phyloP scores from a whole-genome alignment of 257 asterid species.

The Nicotiana otophora region DNA sequence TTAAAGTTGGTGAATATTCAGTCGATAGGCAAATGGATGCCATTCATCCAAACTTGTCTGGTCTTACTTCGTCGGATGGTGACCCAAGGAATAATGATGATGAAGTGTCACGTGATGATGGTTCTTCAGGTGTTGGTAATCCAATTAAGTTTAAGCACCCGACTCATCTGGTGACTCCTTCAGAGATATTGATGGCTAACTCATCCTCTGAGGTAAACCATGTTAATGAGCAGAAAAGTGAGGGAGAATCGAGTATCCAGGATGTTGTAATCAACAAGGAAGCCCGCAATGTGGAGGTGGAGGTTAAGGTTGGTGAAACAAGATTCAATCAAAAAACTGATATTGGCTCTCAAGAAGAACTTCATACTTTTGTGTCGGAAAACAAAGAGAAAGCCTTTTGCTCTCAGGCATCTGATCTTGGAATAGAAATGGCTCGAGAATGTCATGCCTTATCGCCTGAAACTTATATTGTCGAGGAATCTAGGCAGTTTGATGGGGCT shows the following conservation, averaged over 20 bases:
- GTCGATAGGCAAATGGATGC: conserved; percentile 45
- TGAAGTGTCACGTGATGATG: conserved; percentile 47
- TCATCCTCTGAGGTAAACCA: conserved; percentile 64
- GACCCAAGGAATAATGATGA: conserved; percentile 21
- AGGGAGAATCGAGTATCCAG: conserved; percentile 34
- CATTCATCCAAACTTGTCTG: conserved; percentile 43
- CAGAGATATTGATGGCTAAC: conserved; percentile 76
- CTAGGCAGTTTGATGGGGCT: conserved; percentile 29
- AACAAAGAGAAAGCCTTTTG: conserved; percentile 64
- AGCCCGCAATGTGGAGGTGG: conserved; percentile 54
- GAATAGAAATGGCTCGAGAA: conserved; percentile 78
- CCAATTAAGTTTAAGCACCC: conserved; percentile 81
- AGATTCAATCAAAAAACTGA: conserved; percentile 48
- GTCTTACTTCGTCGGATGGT: conserved; percentile 47
- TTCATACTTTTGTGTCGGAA: conserved; percentile 46
- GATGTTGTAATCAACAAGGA: conserved; percentile 62
- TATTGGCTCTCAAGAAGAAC: conserved; percentile 43
- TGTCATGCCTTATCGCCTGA: conserved; percentile 58
- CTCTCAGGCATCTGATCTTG: conserved; percentile 87
- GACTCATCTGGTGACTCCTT: conserved; percentile 94
- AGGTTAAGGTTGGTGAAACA: conserved; percentile 75
- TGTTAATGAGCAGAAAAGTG: conserved; percentile 46
- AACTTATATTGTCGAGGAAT: conserved; percentile 50
- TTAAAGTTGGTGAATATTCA: conserved; percentile 54
- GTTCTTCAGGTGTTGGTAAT: conserved; percentile 40